Percentiles rank a stretch among this genome's conserved stretches.
phyloP scores from a whole-genome alignment of 495 filamentous ascomycete species.

The Neurospora sp. region DNA sequence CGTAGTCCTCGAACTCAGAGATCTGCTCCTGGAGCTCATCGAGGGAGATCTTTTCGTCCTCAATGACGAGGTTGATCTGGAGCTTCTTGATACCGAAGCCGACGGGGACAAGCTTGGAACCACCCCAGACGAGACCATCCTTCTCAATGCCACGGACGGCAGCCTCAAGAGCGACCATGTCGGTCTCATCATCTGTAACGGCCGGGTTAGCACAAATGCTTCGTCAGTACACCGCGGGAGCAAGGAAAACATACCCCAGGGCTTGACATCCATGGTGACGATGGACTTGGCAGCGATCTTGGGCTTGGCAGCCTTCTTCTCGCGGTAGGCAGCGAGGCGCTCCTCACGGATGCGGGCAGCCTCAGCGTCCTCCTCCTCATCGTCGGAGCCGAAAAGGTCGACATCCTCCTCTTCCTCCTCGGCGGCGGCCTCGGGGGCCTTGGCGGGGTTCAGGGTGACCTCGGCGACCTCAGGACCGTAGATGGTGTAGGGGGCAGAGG shows the following conservation, averaged over 20 bases:
- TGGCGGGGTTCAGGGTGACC: slow-evolving; percentile 71
- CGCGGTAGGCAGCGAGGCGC: slow-evolving; percentile 84
- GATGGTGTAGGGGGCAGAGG: slow-evolving; percentile 72
- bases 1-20: slow-evolving; percentile 77
- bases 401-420: slow-evolving; percentile 62
- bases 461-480: slow-evolving; percentile 81
- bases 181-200: slow-evolving; percentile 72
- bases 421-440: slow-evolving; percentile 56
- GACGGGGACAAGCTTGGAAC: slow-evolving; percentile 77
- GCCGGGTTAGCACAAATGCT: slow-evolving; percentile 12
- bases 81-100: slow-evolving; percentile 99
- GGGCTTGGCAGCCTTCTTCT: slow-evolving; percentile 89
- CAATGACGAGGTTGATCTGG: slow-evolving; percentile 94
- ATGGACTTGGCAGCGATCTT: slow-evolving; percentile 92
- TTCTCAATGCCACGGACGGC: slow-evolving; percentile 78
- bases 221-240: neutral
- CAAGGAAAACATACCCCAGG: slow-evolving; percentile 69
- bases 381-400: slow-evolving; percentile 80
- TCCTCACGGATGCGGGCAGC: slow-evolving; percentile 73
- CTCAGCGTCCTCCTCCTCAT: slow-evolving; percentile 89
- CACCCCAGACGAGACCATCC: slow-evolving; percentile 96
- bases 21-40: slow-evolving; percentile 83
- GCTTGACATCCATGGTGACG: slow-evolving; percentile 94
- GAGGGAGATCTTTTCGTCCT: slow-evolving; percentile 90
- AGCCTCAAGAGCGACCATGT: slow-evolving; percentile 71